A percentile compares a stretch with the other conserved stretches of the same genome.
Conservation (phyloP, 306 rosid species). For the Rubus parviflorus region DNA sequence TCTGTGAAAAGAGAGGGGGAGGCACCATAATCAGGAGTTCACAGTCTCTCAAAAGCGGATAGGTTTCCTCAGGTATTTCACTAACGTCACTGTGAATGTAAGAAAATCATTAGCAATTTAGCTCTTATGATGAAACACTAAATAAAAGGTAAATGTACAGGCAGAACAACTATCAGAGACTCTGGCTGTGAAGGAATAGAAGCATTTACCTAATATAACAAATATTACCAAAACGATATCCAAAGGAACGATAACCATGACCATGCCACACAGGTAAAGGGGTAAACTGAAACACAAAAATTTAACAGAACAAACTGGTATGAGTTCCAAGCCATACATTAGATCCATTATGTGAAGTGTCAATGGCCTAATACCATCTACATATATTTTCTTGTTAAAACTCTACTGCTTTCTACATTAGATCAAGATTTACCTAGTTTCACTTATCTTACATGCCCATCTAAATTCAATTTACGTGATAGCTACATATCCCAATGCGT, state of each 20-base stretch:
- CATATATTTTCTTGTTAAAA: not conserved
- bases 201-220: conserved; percentile 88
- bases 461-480: not conserved
- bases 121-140: conserved; percentile 13
- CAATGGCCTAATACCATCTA: not conserved
- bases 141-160: conserved; percentile 2
- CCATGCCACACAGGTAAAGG: conserved; percentile 99
- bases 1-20: conserved; percentile 4
- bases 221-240: conserved; percentile 85
- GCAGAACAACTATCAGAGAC: conserved; percentile 8
- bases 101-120: conserved; percentile 27
- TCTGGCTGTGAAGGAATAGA: conserved; percentile 14
- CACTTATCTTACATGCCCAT: not conserved
- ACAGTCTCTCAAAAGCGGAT: conserved; percentile 73
- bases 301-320: conserved; percentile 7
- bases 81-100: conserved; percentile 72
- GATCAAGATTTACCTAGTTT: not conserved
- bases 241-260: conserved; percentile 75
- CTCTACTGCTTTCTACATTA: not conserved
- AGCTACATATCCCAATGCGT: not conserved
- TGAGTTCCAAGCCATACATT: conserved; percentile 15
- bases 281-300: conserved; percentile 56
- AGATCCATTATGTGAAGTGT: not conserved
- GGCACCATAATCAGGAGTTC: conserved; percentile 81
- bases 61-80: conserved; percentile 91